These are phyloP conservation scores for Saprolegnia diclina DNA, from an alignment of 352 stramenopile genomes.

Conservation along the genomic window DNA sequence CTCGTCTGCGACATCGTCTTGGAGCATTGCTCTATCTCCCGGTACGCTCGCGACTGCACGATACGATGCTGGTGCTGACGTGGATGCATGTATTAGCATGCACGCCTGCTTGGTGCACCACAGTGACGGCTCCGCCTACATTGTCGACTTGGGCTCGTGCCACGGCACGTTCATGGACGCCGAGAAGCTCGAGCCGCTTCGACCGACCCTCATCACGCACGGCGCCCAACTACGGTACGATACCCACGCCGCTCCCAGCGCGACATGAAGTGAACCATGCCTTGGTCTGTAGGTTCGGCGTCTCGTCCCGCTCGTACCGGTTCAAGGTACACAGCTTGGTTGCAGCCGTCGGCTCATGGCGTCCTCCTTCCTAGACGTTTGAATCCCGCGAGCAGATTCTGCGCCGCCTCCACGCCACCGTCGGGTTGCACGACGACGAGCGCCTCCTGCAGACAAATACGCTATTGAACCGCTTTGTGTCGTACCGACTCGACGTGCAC, in stretches of 20 bases:
- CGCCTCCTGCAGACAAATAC: conserved; percentile 70
- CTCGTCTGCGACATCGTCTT: conserved; percentile 74
- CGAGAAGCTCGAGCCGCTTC: conserved; percentile 45
- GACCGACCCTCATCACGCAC: conserved; percentile 63
- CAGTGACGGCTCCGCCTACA: conserved; percentile 59
- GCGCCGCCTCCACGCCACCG: conserved; percentile 44
- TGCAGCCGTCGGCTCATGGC: background rate
- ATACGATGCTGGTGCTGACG: background rate
- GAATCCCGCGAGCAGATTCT: conserved; percentile 70
- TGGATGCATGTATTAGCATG: conserved; percentile 34
- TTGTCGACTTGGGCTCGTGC: conserved; percentile 71
- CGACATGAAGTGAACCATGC: background rate
- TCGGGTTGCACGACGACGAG: conserved; percentile 53
- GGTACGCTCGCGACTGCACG: conserved; percentile 18
- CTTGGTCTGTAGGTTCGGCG: conserved; percentile 44
- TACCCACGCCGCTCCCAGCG: background rate
- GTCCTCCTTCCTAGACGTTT: conserved; percentile 37
- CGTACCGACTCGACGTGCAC: conserved; percentile 68
- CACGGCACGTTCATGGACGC: conserved; percentile 76
- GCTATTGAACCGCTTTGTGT: conserved; percentile 69
- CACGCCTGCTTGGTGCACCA: conserved; percentile 73
- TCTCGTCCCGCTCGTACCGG: conserved; percentile 69
- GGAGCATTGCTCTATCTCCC: conserved; percentile 77
- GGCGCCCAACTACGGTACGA: conserved; percentile 49
- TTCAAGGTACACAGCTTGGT: conserved; percentile 42